Evolutionary conservation across 1,284 basidiomycete species (phyloP).

Genomic region (Takashimella koratensis): DNA sequence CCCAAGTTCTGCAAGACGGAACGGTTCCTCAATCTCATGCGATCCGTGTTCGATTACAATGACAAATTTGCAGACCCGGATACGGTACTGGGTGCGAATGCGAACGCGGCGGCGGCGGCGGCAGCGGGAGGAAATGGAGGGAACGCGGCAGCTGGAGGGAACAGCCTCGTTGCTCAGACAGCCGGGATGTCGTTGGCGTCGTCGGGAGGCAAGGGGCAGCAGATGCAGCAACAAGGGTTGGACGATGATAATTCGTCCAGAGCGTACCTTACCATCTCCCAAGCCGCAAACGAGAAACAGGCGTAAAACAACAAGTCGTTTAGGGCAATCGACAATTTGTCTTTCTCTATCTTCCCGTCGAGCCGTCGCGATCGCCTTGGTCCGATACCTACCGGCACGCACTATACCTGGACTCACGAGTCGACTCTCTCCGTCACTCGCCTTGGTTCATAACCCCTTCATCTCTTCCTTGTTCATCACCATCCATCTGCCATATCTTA

Average conservation of each 20-base stretch:
- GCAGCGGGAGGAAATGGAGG: conserved; percentile 14
- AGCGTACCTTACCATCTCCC: conserved; percentile 49
- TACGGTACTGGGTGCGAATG: too few relatives aligned
- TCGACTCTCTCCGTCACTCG: too few relatives aligned
- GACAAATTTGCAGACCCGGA: conserved; percentile 4
- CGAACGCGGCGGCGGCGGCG: conserved; percentile 16
- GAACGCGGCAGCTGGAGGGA: conserved; percentile 5
- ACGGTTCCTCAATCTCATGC: conserved; percentile 30
- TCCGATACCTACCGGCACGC: too few relatives aligned
- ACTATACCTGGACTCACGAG: too few relatives aligned
- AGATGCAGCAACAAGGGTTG: background rate
- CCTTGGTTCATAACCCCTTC: too few relatives aligned
- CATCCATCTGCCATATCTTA: too few relatives aligned
- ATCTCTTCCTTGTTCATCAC: too few relatives aligned
- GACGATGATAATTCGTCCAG: conserved; percentile 25
- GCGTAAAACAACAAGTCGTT: conserved; percentile 1
- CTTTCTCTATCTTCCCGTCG: too few relatives aligned
- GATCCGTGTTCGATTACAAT: conserved; percentile 32
- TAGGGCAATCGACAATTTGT: too few relatives aligned
- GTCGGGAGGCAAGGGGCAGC: background rate
- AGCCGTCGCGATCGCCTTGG: too few relatives aligned
- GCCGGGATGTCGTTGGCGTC: background rate
- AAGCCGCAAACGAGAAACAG: conserved; percentile 35
- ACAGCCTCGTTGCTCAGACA: background rate
- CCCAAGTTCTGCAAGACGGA: conserved; percentile 58